A percentile compares a stretch with the other conserved stretches of the same genome.
Conservation (phyloP, 257 asterid species). For the Fraxinus pennsylvanica region DNA sequence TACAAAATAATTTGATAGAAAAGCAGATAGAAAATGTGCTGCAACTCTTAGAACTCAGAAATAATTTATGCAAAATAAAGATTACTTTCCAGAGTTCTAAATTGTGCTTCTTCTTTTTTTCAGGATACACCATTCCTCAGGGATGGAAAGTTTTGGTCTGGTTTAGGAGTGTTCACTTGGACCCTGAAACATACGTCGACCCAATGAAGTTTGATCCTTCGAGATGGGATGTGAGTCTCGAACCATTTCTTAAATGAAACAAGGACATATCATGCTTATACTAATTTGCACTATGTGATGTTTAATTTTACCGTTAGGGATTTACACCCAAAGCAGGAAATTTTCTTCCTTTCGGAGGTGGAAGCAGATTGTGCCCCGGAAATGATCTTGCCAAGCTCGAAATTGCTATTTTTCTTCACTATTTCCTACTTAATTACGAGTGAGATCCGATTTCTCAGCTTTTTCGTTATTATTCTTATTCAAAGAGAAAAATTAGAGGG, state of each 20-base stretch:
- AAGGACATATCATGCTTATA: too few species aligned
- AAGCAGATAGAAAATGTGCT: too few species aligned
- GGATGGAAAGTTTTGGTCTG: slow-evolving; percentile 90
- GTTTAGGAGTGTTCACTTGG: slow-evolving; percentile 77
- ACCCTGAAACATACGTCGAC: slow-evolving; percentile 60
- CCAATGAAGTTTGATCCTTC: slow-evolving; percentile 81
- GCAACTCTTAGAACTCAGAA: not conserved
- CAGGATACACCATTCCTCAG: slow-evolving; percentile 80
- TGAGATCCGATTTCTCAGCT: slow-evolving; percentile 29
- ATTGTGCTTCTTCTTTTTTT: not conserved
- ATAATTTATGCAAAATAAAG: too few species aligned
- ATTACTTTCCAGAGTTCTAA: too few species aligned
- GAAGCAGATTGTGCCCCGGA: slow-evolving; percentile 90
- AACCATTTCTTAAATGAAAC: too few species aligned
- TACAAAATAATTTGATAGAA: too few species aligned
- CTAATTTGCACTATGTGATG: too few species aligned
- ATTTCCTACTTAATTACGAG: slow-evolving; percentile 69
- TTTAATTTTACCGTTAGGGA: slow-evolving; percentile 36
- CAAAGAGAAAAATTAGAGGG: too few species aligned
- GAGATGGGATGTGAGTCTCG: slow-evolving; percentile 85
- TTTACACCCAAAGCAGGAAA: slow-evolving; percentile 71
- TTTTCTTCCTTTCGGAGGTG: slow-evolving; percentile 89
- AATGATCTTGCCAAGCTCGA: slow-evolving; percentile 93
- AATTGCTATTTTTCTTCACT: slow-evolving; percentile 77
- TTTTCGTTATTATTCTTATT: too few species aligned